phyloP scores from a whole-genome alignment of 331 rosid genomes.

The Malus hybrid region DNA sequence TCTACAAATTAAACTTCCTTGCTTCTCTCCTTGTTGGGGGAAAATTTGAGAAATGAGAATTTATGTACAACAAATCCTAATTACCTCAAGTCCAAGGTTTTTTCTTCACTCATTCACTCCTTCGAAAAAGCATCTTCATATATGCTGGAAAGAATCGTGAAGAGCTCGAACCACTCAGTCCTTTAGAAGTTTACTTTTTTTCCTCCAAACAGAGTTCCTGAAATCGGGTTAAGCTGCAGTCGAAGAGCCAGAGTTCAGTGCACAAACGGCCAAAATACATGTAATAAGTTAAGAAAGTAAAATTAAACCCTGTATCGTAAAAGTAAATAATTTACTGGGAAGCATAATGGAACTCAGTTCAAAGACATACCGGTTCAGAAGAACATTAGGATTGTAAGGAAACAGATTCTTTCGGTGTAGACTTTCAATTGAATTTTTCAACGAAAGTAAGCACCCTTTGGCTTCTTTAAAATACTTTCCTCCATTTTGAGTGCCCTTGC shows the following conservation, averaged over 20 bases:
- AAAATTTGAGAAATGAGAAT: too few relatives aligned
- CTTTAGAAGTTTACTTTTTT: conserved; percentile 5
- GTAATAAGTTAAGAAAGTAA: too few relatives aligned
- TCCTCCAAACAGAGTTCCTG: conserved; percentile 41
- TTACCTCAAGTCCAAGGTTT: too few relatives aligned
- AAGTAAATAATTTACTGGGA: neutral
- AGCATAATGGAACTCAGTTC: conserved; percentile 6
- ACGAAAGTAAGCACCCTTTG: conserved; percentile 54
- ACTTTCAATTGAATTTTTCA: conserved; percentile 62
- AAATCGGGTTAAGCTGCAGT: conserved; percentile 60
- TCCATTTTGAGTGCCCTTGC: neutral
- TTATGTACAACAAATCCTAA: too few relatives aligned
- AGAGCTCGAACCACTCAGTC: neutral
- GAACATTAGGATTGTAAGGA: conserved; percentile 82
- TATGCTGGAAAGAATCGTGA: too few relatives aligned
- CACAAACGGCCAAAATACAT: too few relatives aligned
- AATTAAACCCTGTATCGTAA: too few relatives aligned
- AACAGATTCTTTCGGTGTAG: conserved; percentile 72
- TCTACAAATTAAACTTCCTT: too few relatives aligned
- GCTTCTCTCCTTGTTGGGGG: too few relatives aligned
- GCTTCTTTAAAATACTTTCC: conserved; percentile 41
- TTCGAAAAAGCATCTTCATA: too few relatives aligned
- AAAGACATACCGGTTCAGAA: conserved; percentile 47
- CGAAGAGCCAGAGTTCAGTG: conserved; percentile 8
- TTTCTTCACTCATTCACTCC: too few relatives aligned